Percentiles rank a stretch among this genome's conserved stretches.
phyloP scores from a whole-genome alignment of 139 green algal species.

The Astrephomene gubernaculifera region DNA sequence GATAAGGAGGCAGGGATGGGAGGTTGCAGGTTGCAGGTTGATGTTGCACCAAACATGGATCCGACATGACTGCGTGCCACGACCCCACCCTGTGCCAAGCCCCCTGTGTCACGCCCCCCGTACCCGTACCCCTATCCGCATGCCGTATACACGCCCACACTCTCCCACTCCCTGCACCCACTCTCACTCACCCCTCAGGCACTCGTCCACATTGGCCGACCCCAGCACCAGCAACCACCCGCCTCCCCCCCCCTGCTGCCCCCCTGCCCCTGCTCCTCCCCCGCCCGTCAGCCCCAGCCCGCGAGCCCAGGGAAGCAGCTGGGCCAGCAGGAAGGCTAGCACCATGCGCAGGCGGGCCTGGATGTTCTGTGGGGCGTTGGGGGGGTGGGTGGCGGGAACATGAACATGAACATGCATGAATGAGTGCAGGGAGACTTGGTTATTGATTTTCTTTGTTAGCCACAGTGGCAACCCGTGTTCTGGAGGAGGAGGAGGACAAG shows the following conservation, averaged over 20 bases:
- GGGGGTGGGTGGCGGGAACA: background rate
- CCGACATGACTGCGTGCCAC: no score
- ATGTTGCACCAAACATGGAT: no score
- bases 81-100: no score
- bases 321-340: slow-evolving; percentile 92
- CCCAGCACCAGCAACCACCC: slow-evolving; percentile 97
- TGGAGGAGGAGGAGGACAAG: slow-evolving; percentile 96
- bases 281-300: no score
- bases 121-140: background rate
- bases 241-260: slow-evolving; percentile 28
- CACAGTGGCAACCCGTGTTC: no score
- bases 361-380: slow-evolving; percentile 58
- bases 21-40: no score
- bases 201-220: slow-evolving; percentile 97
- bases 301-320: slow-evolving; percentile 84
- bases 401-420: background rate
- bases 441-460: no score
- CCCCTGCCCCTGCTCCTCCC: background rate
- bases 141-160: no score
- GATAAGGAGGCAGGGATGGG: no score
- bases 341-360: slow-evolving; percentile 96
- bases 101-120: no score
- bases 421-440: background rate
- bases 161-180: background rate
- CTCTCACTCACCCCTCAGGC: slow-evolving; percentile 80